These are phyloP conservation scores for Thyridium curvatum DNA, from an alignment of 2,329 filamentous ascomycete genomes.

Conservation along the genomic window DNA sequence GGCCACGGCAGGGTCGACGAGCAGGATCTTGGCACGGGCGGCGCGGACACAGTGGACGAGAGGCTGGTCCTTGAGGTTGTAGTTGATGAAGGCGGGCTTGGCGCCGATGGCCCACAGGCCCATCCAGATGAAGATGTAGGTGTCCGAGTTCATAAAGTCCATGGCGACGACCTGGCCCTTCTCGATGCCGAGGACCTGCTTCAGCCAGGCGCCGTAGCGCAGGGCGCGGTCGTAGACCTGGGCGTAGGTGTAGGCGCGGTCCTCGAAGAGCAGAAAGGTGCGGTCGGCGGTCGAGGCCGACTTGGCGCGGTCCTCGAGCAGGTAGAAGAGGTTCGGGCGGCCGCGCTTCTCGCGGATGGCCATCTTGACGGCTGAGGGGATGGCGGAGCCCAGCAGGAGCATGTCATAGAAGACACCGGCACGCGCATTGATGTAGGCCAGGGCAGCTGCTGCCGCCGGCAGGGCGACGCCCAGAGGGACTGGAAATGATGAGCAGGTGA, in stretches of 20 bases:
- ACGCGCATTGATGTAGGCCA: conserved; percentile 76
- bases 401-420: conserved; percentile 61
- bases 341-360: conserved; percentile 47
- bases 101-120: conserved; percentile 81
- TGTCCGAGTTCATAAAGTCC: conserved; percentile 75
- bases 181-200: conserved; percentile 54
- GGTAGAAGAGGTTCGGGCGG: conserved; percentile 67
- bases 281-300: conserved; percentile 42
- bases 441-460: conserved; percentile 57
- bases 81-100: conserved; percentile 81
- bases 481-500: conserved; percentile 15
- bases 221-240: conserved; percentile 65
- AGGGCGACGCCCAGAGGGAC: conserved; percentile 48
- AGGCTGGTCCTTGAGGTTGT: conserved; percentile 67
- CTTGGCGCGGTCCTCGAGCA: conserved; percentile 61
- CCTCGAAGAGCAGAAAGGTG: conserved; percentile 62
- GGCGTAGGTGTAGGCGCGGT: conserved; percentile 65
- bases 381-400: conserved; percentile 47
- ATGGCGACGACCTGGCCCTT: conserved; percentile 73
- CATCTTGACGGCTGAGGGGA: conserved; percentile 37
- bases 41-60: conserved; percentile 68
- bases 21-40: conserved; percentile 58
- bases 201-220: conserved; percentile 71
- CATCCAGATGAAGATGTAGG: conserved; percentile 68
- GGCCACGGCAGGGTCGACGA: conserved; percentile 61